Evolutionary conservation across 345 rosid species (phyloP).

Genomic region (Zanthoxylum bungeanum): DNA sequence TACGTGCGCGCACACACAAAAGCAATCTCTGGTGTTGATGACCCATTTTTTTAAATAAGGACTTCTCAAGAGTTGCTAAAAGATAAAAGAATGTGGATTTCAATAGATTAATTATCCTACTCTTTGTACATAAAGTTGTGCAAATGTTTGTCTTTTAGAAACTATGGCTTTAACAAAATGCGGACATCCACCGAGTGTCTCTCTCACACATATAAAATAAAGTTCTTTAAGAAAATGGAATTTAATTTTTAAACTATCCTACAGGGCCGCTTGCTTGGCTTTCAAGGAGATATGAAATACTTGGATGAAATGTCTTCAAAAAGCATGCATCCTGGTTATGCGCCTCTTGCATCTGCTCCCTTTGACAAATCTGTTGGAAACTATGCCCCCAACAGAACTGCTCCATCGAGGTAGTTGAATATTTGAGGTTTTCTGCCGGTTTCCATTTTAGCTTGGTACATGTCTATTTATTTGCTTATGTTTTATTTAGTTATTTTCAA

Average conservation of each 20-base stretch:
- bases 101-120: background rate
- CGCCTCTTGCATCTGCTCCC: constrained; percentile 39
- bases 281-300: constrained; percentile 40
- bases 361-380: constrained; percentile 36
- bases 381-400: constrained; percentile 35
- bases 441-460: background rate
- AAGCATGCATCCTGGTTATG: constrained; percentile 36
- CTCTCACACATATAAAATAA: background rate
- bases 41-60: no score
- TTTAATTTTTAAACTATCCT: constrained; percentile 13
- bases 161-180: background rate
- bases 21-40: background rate
- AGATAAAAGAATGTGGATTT: background rate
- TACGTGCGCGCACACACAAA: background rate
- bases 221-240: background rate
- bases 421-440: background rate
- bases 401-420: constrained; percentile 53
- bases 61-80: background rate
- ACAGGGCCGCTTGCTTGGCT: constrained; percentile 36
- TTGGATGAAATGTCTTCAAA: constrained; percentile 32
- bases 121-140: background rate
- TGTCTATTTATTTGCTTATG: background rate
- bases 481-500: background rate
- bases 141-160: background rate
- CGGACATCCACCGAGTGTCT: background rate